phyloP scores from a whole-genome alignment of 495 filamentous ascomycete species.

The Cairneyella variabilis region DNA sequence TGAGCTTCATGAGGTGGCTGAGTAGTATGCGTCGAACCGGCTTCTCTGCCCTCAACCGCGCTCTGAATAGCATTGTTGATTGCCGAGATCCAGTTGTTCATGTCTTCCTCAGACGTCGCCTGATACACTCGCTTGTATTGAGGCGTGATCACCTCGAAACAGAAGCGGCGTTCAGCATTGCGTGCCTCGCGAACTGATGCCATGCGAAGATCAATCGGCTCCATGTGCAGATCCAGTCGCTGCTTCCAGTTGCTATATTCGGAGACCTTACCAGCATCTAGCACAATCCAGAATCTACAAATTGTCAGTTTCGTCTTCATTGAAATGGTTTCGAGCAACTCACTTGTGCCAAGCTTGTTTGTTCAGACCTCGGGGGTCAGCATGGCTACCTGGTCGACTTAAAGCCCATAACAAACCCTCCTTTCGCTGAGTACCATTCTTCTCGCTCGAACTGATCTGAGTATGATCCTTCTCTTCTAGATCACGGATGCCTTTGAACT shows the following conservation, averaged over 20 bases:
- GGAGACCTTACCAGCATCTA: constrained; percentile 92
- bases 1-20: constrained; percentile 39
- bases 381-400: constrained; percentile 88
- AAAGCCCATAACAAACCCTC: constrained; percentile 94
- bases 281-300: constrained; percentile 91
- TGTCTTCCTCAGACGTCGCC: constrained; percentile 95
- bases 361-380: constrained; percentile 89
- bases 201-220: constrained; percentile 95
- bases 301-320: constrained; percentile 4
- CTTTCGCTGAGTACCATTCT: constrained; percentile 57
- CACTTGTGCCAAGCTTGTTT: constrained; percentile 99
- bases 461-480: constrained; percentile 74
- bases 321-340: constrained; percentile 30
- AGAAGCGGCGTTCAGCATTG: constrained; percentile 91
- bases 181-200: constrained; percentile 94
- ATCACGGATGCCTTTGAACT: constrained; percentile 86
- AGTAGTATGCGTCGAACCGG: constrained; percentile 41
- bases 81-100: constrained; percentile 93
- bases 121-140: constrained; percentile 97
- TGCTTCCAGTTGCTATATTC: constrained; percentile 99
- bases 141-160: constrained; percentile 97
- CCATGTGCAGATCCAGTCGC: constrained; percentile 92
- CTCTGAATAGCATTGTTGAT: constrained; percentile 98
- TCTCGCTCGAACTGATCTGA: constrained; percentile 39
- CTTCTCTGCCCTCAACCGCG: constrained; percentile 79